phyloP scores from a whole-genome alignment of 805 yeast genomes.

The Candida andamanensis region DNA sequence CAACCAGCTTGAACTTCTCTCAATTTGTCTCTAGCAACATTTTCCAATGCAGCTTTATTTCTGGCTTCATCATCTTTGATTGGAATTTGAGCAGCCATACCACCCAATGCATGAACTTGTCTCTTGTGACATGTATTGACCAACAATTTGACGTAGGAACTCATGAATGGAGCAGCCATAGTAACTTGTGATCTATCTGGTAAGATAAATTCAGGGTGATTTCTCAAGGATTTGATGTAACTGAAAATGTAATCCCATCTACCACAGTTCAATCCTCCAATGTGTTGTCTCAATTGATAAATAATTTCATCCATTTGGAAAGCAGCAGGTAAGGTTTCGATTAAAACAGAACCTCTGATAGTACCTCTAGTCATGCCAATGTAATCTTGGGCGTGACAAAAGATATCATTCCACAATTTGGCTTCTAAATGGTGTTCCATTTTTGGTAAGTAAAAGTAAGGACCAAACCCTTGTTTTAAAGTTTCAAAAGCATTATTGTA shows the following conservation, averaged over 20 bases:
- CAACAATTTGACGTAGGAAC: slow-evolving; percentile 66
- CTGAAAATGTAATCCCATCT: slow-evolving; percentile 87
- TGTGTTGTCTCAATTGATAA: slow-evolving; percentile 70
- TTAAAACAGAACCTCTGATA: slow-evolving; percentile 73
- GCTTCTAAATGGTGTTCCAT: slow-evolving; percentile 87
- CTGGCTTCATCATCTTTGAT: slow-evolving; percentile 64
- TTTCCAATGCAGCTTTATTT: slow-evolving; percentile 63
- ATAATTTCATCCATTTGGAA: slow-evolving; percentile 84
- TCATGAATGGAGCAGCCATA: slow-evolving; percentile 79
- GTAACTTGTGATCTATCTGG: slow-evolving; percentile 81
- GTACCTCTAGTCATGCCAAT: slow-evolving; percentile 68
- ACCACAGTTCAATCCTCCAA: slow-evolving; percentile 81
- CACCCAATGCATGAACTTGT: slow-evolving; percentile 85
- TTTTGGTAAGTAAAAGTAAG: slow-evolving; percentile 78
- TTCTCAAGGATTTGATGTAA: slow-evolving; percentile 70
- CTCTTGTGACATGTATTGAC: slow-evolving; percentile 72
- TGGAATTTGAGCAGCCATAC: slow-evolving; percentile 87
- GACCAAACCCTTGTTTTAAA: slow-evolving; percentile 64
- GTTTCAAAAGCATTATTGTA: slow-evolving; percentile 66
- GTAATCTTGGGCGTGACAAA: slow-evolving; percentile 70
- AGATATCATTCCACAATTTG: slow-evolving; percentile 76
- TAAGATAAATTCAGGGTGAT: slow-evolving; percentile 57
- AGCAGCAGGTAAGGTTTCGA: slow-evolving; percentile 81
- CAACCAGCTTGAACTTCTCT: slow-evolving; percentile 76
- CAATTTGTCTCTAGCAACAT: slow-evolving; percentile 69